Base-by-base conservation (phyloP, 1,139 yeast genomes). In the Arxiozyma bovina region DNA sequence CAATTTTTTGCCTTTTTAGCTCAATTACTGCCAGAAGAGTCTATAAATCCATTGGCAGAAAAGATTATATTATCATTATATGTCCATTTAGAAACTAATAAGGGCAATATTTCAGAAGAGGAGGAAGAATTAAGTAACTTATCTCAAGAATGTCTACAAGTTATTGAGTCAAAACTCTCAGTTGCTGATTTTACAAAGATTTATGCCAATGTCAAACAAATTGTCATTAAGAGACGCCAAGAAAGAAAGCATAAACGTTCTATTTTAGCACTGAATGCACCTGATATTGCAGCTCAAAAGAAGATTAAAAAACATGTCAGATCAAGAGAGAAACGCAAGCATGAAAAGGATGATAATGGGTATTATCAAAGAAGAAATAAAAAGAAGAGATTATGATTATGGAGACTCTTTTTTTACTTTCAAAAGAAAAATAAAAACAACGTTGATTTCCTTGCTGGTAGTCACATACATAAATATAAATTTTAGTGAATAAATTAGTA, bases 191-290 rank as follows among this genome's bases (percentile, higher is more conserved):
- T 85, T 65, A 78, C 89, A n/a, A 71, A 74, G 38, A 72, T 81
- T 2, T 87, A 84, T 64, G 73, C 88, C 1, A 74, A 74, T 53
- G 95, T 89, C 18, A 81, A 82, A 64, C 82, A 77, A 59, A 66
- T 67, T 18, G 84, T 91, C 22, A 73, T 73, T 46, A 74, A 75
- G 38, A 78, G 89, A 68, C 80, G 98, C 64, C 78, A 78, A 58
- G 94, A 88, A 52, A 81, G 98, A 70, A 83, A 77, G 65, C 79
- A 87, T 0, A 85, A 83, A 66, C 77, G 91, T 56, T 86, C 96
- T 0, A 84, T 87, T 59, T 73, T 88, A 68, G 88, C 91, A 1
- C 77, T 91, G 4, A 78, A 78, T 17, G 87, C 87, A 5, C 99
- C 99, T 0, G 96, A 86, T 22, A 71, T 80, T 47, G 84, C 88